Conservation (phyloP, 2,329 filamentous ascomycete species). For the Scedosporium apiospermum region DNA sequence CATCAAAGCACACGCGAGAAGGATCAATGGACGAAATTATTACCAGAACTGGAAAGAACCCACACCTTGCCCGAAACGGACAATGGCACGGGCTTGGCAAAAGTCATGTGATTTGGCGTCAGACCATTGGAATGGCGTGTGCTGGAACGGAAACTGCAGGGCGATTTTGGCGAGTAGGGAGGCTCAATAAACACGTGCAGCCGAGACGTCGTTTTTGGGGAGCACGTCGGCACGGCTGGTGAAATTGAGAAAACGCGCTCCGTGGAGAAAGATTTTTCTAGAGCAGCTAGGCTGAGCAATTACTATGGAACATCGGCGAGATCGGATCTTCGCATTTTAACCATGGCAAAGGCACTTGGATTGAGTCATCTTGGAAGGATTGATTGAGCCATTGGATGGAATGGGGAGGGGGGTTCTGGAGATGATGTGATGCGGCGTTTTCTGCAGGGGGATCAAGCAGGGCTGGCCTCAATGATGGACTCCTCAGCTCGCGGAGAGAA, state of each 20-base stretch:
- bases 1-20: too few species aligned
- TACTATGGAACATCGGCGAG: not conserved
- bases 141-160: not conserved
- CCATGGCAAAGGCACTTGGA: too few species aligned
- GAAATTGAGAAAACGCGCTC: not conserved
- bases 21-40: not conserved
- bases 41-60: not conserved
- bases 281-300: not conserved
- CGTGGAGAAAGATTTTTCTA: not conserved
- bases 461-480: too few species aligned
- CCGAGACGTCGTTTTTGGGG: not conserved
- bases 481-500: too few species aligned
- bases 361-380: too few species aligned
- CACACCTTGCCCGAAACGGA: not conserved
- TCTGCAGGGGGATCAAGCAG: too few species aligned
- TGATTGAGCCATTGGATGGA: too few species aligned
- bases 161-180: too few species aligned
- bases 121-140: not conserved
- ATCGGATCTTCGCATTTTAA: too few species aligned
- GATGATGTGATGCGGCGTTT: too few species aligned
- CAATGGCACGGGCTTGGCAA: not conserved
- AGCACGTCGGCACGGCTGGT: not conserved
- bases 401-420: too few species aligned
- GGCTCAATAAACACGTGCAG: not conserved
- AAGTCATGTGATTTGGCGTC: conserved; percentile 1